Percentiles rank a stretch among this genome's conserved stretches.
Conservation (phyloP, 1,284 basidiomycete genomes). For the Cyathus pygmaeus region DNA sequence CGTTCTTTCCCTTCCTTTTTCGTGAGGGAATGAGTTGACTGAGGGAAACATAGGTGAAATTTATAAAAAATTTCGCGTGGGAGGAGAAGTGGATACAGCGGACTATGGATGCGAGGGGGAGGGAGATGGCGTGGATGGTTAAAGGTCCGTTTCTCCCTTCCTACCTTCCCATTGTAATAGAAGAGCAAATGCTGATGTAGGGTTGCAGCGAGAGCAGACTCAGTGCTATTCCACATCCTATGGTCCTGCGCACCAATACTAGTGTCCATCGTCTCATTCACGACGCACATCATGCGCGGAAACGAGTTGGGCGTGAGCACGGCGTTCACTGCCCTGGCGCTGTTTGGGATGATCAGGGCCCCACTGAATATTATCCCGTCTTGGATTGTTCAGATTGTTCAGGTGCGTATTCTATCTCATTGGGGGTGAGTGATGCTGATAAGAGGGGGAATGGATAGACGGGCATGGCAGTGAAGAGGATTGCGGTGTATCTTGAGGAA, state of each 20-base stretch:
- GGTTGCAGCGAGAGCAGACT: constrained; percentile 68
- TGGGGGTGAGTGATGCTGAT: constrained; percentile 10
- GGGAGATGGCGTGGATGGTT: constrained; percentile 78
- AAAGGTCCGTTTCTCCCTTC: constrained; percentile 56
- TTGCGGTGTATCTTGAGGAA: constrained; percentile 83
- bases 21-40: neutral
- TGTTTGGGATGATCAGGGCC: constrained; percentile 76
- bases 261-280: constrained; percentile 77
- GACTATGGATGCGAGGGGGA: constrained; percentile 60
- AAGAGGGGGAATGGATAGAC: constrained; percentile 54
- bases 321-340: constrained; percentile 79
- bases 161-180: neutral
- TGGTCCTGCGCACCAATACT: constrained; percentile 76
- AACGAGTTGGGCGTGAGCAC: constrained; percentile 72
- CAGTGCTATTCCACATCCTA: constrained; percentile 67
- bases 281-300: constrained; percentile 67
- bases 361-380: constrained; percentile 79
- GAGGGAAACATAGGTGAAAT: constrained; percentile 62
- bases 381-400: constrained; percentile 71
- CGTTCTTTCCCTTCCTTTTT: neutral
- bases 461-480: constrained; percentile 81
- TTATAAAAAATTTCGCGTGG: constrained; percentile 85
- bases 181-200: neutral
- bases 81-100: neutral
- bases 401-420: constrained; percentile 40